phyloP scores from a whole-genome alignment of 2,329 filamentous ascomycete species.

The Penicillium fuscoglaucum region DNA sequence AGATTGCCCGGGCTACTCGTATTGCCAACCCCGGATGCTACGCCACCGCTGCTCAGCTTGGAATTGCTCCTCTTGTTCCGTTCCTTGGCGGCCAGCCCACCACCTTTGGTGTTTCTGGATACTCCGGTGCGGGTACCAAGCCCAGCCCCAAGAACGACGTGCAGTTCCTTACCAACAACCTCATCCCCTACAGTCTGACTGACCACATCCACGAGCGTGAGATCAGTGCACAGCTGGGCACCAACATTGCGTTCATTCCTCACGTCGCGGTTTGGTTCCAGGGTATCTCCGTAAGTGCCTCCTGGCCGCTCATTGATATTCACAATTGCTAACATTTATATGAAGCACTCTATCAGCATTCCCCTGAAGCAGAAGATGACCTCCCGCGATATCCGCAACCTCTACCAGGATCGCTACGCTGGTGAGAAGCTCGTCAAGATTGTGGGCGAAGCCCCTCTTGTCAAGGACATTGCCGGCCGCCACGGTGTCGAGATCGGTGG shows the following conservation, averaged over 20 bases:
- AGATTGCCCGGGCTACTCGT: constrained; percentile 74
- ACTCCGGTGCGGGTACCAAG: constrained; percentile 93
- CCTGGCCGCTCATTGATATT: neutral
- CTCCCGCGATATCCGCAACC: constrained; percentile 84
- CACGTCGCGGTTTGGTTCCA: constrained; percentile 98
- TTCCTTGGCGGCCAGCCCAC: constrained; percentile 77
- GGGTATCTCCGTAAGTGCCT: constrained; percentile 68
- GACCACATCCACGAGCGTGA: constrained; percentile 95
- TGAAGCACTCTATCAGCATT: constrained; percentile 80
- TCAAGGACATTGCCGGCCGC: constrained; percentile 79
- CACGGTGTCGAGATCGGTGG: constrained; percentile 93
- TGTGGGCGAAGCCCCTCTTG: constrained; percentile 79
- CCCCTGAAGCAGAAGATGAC: constrained; percentile 84
- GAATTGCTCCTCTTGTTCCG: constrained; percentile 77
- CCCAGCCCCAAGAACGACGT: constrained; percentile 92
- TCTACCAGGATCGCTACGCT: constrained; percentile 95
- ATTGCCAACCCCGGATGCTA: constrained; percentile 96
- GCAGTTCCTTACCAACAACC: constrained; percentile 75
- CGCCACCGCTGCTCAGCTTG: constrained; percentile 87
- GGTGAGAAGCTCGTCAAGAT: constrained; percentile 95
- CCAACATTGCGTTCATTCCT: constrained; percentile 78
- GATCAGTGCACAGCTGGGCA: constrained; percentile 75
- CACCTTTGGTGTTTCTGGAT: constrained; percentile 88
- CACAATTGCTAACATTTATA: constrained; percentile 19
- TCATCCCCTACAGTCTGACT: constrained; percentile 87